Evolutionary conservation across 208 protist species (phyloP).

Genomic region (Trypanosoma brucei): DNA sequence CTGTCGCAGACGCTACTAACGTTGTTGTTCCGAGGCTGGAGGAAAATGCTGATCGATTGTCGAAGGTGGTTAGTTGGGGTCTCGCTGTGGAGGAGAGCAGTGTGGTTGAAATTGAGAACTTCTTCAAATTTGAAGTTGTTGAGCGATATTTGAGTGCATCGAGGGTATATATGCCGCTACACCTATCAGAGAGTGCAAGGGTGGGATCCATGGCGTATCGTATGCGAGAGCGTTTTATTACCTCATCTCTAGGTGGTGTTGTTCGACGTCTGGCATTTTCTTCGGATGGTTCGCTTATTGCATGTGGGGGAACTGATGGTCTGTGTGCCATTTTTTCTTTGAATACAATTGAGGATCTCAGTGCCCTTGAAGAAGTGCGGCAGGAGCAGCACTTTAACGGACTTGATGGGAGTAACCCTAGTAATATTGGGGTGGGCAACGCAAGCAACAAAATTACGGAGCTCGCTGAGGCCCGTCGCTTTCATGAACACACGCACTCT

Average conservation of each 20-base stretch:
- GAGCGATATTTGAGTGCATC: conserved; percentile 71
- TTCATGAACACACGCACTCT: conserved; percentile 63
- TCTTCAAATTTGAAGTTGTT: conserved; percentile 48
- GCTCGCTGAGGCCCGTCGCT: conserved; percentile 59
- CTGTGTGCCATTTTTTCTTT: conserved; percentile 62
- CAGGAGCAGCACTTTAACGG: conserved; percentile 46
- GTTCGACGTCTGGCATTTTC: conserved; percentile 67
- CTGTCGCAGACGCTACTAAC: conserved; percentile 73
- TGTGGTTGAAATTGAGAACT: conserved; percentile 31
- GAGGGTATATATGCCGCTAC: conserved; percentile 66
- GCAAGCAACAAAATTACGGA: conserved; percentile 80
- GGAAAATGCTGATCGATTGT: conserved; percentile 36
- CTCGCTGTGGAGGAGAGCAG: conserved; percentile 42
- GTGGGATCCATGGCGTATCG: conserved; percentile 46
- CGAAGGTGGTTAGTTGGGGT: conserved; percentile 39
- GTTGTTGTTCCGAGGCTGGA: conserved; percentile 49
- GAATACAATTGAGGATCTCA: conserved; percentile 68
- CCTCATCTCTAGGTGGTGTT: conserved; percentile 59
- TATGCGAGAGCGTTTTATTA: conserved; percentile 66
- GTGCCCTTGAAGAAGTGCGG: conserved; percentile 53
- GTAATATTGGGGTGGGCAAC: conserved; percentile 28
- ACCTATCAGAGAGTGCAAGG: conserved; percentile 43
- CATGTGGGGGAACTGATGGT: conserved; percentile 64
- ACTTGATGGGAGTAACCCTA: conserved; percentile 30
- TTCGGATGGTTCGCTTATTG: conserved; percentile 57